Conservation (phyloP, 371 early-diverging fungal genomes). For the Catenaria anguillulae region DNA sequence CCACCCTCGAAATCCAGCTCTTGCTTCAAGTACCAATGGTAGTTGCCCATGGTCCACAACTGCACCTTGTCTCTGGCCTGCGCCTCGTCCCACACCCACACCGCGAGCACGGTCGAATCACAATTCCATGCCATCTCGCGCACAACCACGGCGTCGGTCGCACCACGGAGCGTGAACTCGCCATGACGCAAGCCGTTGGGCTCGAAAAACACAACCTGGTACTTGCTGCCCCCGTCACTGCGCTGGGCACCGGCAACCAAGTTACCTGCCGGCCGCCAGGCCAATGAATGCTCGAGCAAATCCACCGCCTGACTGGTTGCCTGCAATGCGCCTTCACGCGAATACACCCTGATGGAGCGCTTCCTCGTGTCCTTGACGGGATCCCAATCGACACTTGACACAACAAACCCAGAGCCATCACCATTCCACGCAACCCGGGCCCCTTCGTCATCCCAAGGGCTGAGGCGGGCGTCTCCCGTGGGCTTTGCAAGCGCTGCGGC, state of each 20-base stretch:
- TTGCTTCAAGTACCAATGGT: conserved; percentile 91
- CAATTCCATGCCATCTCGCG: conserved; percentile 66
- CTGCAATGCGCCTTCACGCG: conserved; percentile 69
- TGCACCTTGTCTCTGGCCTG: conserved; percentile 37
- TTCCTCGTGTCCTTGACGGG: conserved; percentile 16
- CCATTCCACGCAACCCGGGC: conserved; percentile 83
- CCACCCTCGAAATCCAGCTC: conserved; percentile 21
- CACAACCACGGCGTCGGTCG: conserved; percentile 12
- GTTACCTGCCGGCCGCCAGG: conserved; percentile 81
- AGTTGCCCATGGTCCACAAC: conserved; percentile 83
- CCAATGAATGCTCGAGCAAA: conserved; percentile 59
- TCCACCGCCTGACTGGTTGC: conserved; percentile 66
- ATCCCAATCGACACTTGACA: conserved; percentile 44
- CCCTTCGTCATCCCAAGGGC: conserved; percentile 53
- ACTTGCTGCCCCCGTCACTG: conserved; percentile 50
- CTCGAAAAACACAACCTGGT: conserved; percentile 85
- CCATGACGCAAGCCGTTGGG: conserved; percentile 87
- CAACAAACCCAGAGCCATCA: conserved; percentile 67
- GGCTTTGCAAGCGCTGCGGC: conserved; percentile 42
- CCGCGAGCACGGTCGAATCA: conserved; percentile 72
- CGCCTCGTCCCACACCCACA: conserved; percentile 33
- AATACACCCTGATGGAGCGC: conserved; percentile 62
- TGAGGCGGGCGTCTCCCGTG: conserved; percentile 26
- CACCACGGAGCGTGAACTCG: conserved; percentile 60
- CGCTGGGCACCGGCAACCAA: conserved; percentile 71